Base-by-base conservation (phyloP, 129 eudicot genomes). In the Ambrosia trifida region DNA sequence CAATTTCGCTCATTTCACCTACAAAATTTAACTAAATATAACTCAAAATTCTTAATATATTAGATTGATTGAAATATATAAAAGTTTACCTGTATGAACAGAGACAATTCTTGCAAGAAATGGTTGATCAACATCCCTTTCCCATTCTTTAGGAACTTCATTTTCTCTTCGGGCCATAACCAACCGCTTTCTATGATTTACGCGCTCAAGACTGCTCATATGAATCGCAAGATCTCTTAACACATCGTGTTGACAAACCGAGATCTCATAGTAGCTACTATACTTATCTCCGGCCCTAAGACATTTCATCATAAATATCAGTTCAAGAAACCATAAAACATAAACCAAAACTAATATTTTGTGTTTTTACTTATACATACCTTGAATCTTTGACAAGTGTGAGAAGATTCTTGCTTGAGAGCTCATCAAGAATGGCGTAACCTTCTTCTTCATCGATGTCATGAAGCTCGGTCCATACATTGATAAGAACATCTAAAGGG, bases 1-100 rank as follows among this genome's bases (percentile, higher is more conserved):
- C 90, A 83, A 68, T 93, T 66, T 89, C 92, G 61, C 73, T 57
- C 98, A 93, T 93, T 82, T 87, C 92, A 58, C 95, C 98, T 93
- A 75, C 53, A 83, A 45, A 14, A 47, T 8, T 6, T 31, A 51
- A 16, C 33, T 30, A 28, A 28, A 31, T 1, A 13, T 59, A 12
- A 59, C 33, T 30, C 19, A 58, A 5, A 58, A 58, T 58, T 30
- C 41, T 30, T 58, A 36, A 57, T 13, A 11, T 11, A 24, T 57
- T 40, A 58, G 14, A 28, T 32, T 32, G 2, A 32, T 4, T 5
- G 19, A 59, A 31, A 59, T 14, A 33, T 18, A 33, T 10, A 1
- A 31, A 24, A 14, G 2, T 28, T 60, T 81, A 89, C 96, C 98
- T 76, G 98, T 93, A 67, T 89, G 95, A 41, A 93, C 51, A 13